Evolutionary conservation across 2,329 filamentous ascomycete species (phyloP), one percentile per base, ranked within the genome.

Genomic region (Chaetoscypha palmicola): DNA sequence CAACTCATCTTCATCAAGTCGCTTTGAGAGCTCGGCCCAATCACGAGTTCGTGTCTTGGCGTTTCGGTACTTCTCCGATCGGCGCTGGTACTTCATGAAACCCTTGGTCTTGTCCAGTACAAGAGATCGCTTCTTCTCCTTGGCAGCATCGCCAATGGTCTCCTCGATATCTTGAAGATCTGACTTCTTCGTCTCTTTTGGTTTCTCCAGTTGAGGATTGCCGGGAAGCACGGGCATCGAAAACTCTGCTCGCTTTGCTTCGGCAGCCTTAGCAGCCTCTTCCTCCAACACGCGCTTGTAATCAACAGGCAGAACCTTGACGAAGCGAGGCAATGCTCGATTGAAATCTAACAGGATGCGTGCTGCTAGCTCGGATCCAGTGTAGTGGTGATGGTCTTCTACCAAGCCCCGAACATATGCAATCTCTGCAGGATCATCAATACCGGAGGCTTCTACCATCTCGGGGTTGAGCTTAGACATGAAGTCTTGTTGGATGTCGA

Each of bases 361-460:
- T 48, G 90, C 90, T 23, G 91, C 91, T 43, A 94, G 78, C 72
- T 96, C 91, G 11, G 91, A 96, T 48, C 91, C 91, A 46, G 91
- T 97, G 74, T 95, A 96, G 67, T 96, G 91, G 67, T 96, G 89
- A 62, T 97, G 91, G 56, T 97, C 91, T 70, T 97, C 91, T 44
- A 97, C 87, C 55, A 96, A 74, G 50, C 90, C 86, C 54, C 90
- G 87, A 22, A 97, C 74, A 64, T 84, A 96, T 24, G 90, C 88
- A 59, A 96, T 87, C 66, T 97, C 91, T 46, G 81, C 69, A 20
- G 87, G 87, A 48, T 96, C 90, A 50, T 91, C 86, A 34, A 97
- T 71, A 7, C 78, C 76, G 37, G 84, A 85, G 20, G 91, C 81
- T 68, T 96, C 90, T 55, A 97, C 91, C 91, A 97, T 95, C 71